Evolutionary conservation across 139 green algal species (phyloP), one percentile per base, ranked within the genome.

Genomic region (Volvox reticuliferus): DNA sequence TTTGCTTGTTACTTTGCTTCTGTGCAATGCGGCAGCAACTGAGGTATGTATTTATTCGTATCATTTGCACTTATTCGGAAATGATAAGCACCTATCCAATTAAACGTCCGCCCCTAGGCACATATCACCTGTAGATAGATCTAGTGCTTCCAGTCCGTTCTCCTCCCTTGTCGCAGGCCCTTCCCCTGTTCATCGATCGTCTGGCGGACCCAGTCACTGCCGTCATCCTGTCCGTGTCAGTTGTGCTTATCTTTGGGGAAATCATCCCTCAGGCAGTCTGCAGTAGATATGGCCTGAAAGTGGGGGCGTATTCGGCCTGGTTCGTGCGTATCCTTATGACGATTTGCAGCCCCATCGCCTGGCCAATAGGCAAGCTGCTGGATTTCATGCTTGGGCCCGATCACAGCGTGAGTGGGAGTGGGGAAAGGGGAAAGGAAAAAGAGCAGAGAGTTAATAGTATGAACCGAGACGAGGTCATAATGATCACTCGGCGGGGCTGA

Each of bases 181-280:
- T 97, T 32, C 96, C 96, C 3, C 93, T 98, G 1, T 94, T 97
- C 86, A 91, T 98, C 30, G 94, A 97, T 82, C 90, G 95, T 24
- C 83, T 98, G 33, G 91, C 95, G 2, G 91, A 96, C 88, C 96
- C 96, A 9, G 37, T 96, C 1, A 90, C 90, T 26, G 93, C 93
- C 5, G 93, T 95, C 19, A 24, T 93, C 2, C 28, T 99, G 24
- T 97, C 93, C 22, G 96, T 98, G 1, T 94, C 93, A 6, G 94
- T 95, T 5, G 95, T 99, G 61, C 94, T 99, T 2, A 83, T 99
- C 0, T 98, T 99, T 91, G 98, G 98, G 86, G 90, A 89, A 88
- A 79, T 90, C 32, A 78, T 89, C 0, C 76, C 86, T 3, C 86
- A 84, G 50, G 96, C 97, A 0, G 84, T 98, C 1, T 99, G 98